A percentile compares a stretch with the other conserved stretches of the same genome.
These are phyloP conservation scores for Neopestalotiopsis clavispora DNA, from an alignment of 2,329 filamentous ascomycete species.

Conservation along the genomic window DNA sequence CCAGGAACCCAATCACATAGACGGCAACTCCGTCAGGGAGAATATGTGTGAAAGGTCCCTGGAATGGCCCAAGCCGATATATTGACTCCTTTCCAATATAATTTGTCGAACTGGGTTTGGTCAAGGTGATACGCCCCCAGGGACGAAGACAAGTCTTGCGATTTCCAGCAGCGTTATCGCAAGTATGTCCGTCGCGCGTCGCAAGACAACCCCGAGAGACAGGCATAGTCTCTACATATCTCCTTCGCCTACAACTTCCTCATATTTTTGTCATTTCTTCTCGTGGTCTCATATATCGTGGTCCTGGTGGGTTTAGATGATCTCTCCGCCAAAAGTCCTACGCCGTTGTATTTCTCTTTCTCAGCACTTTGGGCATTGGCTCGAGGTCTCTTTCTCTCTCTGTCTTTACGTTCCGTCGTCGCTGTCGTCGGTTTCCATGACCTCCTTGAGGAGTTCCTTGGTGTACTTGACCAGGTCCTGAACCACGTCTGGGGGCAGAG, in stretches of 20 bases:
- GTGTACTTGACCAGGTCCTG: conserved; percentile 7
- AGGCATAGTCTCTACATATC: background rate
- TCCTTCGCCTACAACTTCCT: background rate
- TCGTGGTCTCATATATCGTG: background rate
- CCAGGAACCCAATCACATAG: too few species aligned
- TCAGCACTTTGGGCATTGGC: background rate
- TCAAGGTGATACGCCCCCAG: too few species aligned
- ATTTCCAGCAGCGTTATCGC: too few species aligned
- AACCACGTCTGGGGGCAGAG: background rate
- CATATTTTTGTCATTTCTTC: background rate
- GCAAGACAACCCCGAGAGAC: background rate
- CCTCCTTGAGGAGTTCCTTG: conserved; percentile 1
- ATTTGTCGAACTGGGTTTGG: too few species aligned
- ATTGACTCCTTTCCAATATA: too few species aligned
- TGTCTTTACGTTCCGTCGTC: background rate
- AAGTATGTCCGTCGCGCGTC: too few species aligned
- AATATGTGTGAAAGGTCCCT: too few species aligned
- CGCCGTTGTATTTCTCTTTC: background rate
- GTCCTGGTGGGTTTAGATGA: background rate
- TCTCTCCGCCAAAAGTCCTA: background rate
- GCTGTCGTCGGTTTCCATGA: conserved; percentile 11
- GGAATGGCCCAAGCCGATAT: too few species aligned
- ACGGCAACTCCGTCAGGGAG: too few species aligned
- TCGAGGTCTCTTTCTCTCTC: background rate
- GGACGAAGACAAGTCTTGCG: too few species aligned